A percentile compares a stretch with the other conserved stretches of the same genome.
Conservation (phyloP, 805 yeast species). For the Metahyphopichia silvanorum region DNA sequence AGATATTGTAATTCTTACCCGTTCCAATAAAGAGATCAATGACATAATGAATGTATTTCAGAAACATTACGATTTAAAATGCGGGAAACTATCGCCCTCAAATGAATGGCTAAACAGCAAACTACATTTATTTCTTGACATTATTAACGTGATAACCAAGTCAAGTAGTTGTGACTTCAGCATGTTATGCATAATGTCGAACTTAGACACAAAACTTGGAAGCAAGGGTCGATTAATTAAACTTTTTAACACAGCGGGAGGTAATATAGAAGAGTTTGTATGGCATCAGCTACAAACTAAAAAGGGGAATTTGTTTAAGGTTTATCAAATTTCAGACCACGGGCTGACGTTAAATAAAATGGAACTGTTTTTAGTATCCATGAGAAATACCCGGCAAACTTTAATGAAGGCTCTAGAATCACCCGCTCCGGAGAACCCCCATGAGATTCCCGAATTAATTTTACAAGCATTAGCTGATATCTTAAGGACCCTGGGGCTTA, state of each 20-base stretch:
- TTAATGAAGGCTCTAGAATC: conserved; percentile 5
- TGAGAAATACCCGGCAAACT: conserved; percentile 3
- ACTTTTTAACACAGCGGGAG: conserved; percentile 19
- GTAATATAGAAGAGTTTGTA: conserved; percentile 4
- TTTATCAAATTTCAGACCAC: too few species aligned
- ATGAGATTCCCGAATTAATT: conserved; percentile 26
- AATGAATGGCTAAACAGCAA: conserved; percentile 52
- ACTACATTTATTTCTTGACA: conserved; percentile 44
- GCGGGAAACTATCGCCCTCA: conserved; percentile 40
- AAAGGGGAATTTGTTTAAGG: too few species aligned
- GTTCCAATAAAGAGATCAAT: conserved; percentile 50
- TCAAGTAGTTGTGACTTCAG: conserved; percentile 31
- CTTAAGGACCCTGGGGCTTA: conserved; percentile 29
- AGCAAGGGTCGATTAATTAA: conserved; percentile 21
- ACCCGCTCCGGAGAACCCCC: neutral
- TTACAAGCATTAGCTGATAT: conserved; percentile 29
- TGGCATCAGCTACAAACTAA: conserved; percentile 1
- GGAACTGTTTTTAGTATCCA: too few species aligned
- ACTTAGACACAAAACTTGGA: conserved; percentile 22
- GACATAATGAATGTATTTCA: conserved; percentile 32
- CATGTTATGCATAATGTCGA: conserved; percentile 22
- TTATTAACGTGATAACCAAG: conserved; percentile 41
- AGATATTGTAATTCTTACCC: conserved; percentile 53
- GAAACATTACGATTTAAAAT: conserved; percentile 38
- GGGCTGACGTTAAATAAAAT: too few species aligned